Percentiles rank a stretch among this genome's conserved stretches.
These are phyloP conservation scores for Amanita muscaria DNA, from an alignment of 768 basidiomycete species.

Conservation along the genomic window DNA sequence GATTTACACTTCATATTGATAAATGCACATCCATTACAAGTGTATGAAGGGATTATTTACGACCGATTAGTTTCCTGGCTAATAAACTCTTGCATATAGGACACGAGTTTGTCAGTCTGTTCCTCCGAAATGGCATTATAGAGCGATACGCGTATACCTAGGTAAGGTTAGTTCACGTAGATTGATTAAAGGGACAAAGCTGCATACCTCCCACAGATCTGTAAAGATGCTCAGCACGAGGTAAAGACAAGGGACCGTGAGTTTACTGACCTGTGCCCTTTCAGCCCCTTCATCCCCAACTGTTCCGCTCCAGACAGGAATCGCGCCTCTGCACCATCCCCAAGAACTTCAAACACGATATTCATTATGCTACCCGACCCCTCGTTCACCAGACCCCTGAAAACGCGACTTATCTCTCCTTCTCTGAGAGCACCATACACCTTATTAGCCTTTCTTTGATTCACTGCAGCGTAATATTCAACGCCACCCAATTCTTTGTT, in stretches of 20 bases:
- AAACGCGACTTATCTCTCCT: constrained; percentile 63
- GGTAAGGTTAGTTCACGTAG: constrained; percentile 4
- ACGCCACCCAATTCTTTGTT: constrained; percentile 61
- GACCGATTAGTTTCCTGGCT: constrained; percentile 5
- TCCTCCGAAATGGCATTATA: constrained; percentile 86
- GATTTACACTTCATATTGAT: too few species aligned
- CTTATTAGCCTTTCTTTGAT: constrained; percentile 65
- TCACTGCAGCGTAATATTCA: constrained; percentile 52
- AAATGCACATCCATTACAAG: too few species aligned
- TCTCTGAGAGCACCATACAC: constrained; percentile 66
- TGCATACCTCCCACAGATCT: constrained; percentile 14
- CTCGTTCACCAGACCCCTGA: constrained; percentile 61
- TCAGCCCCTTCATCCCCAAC: constrained; percentile 75
- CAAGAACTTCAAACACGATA: constrained; percentile 72
- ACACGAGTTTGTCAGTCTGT: constrained; percentile 51
- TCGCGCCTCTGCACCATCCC: constrained; percentile 59
- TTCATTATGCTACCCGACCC: constrained; percentile 94
- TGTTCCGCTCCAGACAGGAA: constrained; percentile 80
- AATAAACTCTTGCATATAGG: constrained; percentile 52
- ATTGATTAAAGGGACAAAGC: constrained; percentile 19
- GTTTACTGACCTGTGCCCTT: constrained; percentile 78
- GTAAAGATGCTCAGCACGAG: neutral
- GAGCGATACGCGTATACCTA: constrained; percentile 74
- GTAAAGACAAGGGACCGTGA: neutral
- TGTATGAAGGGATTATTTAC: too few species aligned